Evolutionary conservation across 768 basidiomycete genomes (phyloP).

Genomic region (Mycena latifolia): DNA sequence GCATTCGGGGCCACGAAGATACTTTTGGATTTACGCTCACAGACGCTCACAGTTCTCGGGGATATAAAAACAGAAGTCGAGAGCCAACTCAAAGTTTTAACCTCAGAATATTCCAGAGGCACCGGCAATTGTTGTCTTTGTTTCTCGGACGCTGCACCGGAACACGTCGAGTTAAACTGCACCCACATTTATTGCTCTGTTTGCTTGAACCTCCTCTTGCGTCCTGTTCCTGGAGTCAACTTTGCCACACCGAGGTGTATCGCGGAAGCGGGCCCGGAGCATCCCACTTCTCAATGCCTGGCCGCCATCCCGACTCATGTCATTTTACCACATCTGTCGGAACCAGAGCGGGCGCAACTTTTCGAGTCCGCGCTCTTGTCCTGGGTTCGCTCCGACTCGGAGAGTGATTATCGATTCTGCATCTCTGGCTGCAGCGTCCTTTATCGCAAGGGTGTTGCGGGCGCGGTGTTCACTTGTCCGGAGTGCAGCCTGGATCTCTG

Average conservation of each 20-base stretch:
- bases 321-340: slow-evolving; percentile 13
- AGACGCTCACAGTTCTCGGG: slow-evolving; percentile 22
- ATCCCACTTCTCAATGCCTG: slow-evolving; percentile 12
- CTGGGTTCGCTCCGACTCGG: slow-evolving; percentile 8
- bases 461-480: slow-evolving; percentile 24
- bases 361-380: slow-evolving; percentile 15
- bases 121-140: slow-evolving; percentile 28
- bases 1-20: slow-evolving; percentile 26
- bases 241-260: slow-evolving; percentile 20
- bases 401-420: slow-evolving; percentile 25
- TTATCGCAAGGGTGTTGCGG: slow-evolving; percentile 15
- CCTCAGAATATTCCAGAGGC: neutral
- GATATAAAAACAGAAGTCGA: slow-evolving; percentile 25
- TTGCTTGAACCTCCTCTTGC: slow-evolving; percentile 19
- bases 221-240: slow-evolving; percentile 18
- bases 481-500: slow-evolving; percentile 25
- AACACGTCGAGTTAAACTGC: slow-evolving; percentile 26
- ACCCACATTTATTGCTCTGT: slow-evolving; percentile 28
- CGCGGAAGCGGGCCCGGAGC: neutral
- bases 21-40: slow-evolving; percentile 17
- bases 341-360: slow-evolving; percentile 11
- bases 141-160: neutral
- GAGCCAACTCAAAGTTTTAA: slow-evolving; percentile 3
- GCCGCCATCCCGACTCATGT: slow-evolving; percentile 8
- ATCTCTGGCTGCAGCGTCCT: slow-evolving; percentile 27